Evolutionary conservation across 768 basidiomycete genomes (phyloP), one percentile per base, ranked within the genome.

Genomic region (Mycena vitilis): DNA sequence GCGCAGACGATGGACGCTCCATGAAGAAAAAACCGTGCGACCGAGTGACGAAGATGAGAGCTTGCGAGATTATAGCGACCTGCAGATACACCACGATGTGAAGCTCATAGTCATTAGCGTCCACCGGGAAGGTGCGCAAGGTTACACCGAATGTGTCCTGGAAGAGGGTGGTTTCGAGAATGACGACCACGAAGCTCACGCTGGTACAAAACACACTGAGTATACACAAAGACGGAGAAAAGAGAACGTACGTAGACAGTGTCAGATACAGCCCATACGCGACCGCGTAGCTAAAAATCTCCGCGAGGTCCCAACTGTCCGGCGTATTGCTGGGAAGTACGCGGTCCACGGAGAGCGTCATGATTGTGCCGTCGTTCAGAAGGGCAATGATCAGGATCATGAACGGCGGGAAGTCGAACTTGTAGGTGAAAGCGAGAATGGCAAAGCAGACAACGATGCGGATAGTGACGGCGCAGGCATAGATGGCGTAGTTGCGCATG

Each of bases 401-500:
- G 90, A 98, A 99, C 10, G 96, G 95, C 71, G 97, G 96, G 94
- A 98, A 98, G 81, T 98, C 93, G 83, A 96, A 95, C 85, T 91
- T 89, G 90, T 95, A 99, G 30, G 91, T 91, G 80, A 98, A 98
- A 42, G 95, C 93, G 78, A 99, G 86, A 83, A 98, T 90, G 68
- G 95, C 90, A 82, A 99, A 98, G 82, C 94, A 96, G 73, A 98
- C 94, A 71, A 98, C 96, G 79, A 98, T 97, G 91, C 96, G 96
- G 81, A 98, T 98, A 69, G 96, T 98, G 74, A 96, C 95, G 49
- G 94, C 89, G 77, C 95, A 96, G 38, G 94, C 93, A 78, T 95
- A 96, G 84, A 99, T 97, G 53, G 96, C 92, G 82, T 99, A 98
- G 87, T 99, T 99, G 75, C 96, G 85, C 96, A 99, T 98, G 84